Conservation (phyloP, 306 rosid species). For the Quercus mongolica region DNA sequence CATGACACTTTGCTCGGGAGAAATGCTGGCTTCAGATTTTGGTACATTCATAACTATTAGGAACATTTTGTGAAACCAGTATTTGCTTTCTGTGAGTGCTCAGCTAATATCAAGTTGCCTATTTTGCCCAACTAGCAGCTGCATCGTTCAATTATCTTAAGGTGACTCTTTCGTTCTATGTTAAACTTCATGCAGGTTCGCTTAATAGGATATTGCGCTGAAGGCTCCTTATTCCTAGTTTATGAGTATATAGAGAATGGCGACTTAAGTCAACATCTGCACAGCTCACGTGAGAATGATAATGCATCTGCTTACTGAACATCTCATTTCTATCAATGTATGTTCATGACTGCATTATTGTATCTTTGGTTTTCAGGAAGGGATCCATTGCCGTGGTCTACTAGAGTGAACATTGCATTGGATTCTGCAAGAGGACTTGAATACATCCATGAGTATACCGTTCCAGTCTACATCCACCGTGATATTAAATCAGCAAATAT, state of each 20-base stretch:
- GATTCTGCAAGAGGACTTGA: slow-evolving; percentile 78
- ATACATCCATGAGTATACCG: slow-evolving; percentile 82
- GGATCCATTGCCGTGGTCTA: slow-evolving; percentile 61
- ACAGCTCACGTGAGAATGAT: slow-evolving; percentile 37
- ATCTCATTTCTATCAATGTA: background rate
- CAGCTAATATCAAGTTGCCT: background rate
- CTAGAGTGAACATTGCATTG: slow-evolving; percentile 69
- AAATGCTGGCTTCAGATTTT: background rate
- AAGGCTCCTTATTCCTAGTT: slow-evolving; percentile 67
- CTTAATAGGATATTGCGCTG: slow-evolving; percentile 69
- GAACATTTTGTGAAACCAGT: background rate
- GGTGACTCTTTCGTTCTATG: background rate
- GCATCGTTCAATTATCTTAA: background rate
- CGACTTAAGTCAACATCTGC: slow-evolving; percentile 64
- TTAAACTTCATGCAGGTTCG: slow-evolving; percentile 44
- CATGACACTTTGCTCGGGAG: background rate
- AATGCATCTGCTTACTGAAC: background rate
- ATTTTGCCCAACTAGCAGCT: background rate
- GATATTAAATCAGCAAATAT: slow-evolving; percentile 76
- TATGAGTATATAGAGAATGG: slow-evolving; percentile 75
- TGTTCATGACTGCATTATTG: slow-evolving; percentile 4
- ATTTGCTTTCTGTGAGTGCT: background rate
- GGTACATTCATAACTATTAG: background rate
- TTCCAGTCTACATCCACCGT: slow-evolving; percentile 74
- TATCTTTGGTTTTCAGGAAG: slow-evolving; percentile 26